Evolutionary conservation across 352 stramenopile genomes (phyloP).

Genomic region (Pythium utonaiense): DNA sequence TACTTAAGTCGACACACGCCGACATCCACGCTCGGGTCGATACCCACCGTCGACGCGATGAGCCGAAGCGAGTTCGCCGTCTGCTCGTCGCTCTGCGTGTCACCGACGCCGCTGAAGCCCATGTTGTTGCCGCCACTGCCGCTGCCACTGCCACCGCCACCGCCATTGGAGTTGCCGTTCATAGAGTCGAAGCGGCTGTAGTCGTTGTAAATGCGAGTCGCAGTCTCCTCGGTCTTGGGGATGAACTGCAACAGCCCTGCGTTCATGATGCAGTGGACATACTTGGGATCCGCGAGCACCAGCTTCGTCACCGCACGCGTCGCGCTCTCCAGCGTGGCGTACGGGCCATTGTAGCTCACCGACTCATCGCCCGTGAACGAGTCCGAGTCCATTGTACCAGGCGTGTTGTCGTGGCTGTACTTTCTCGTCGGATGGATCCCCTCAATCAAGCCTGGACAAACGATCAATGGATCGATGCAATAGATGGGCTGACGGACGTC

Average conservation of each 20-base stretch:
- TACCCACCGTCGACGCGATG: neutral
- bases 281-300: conserved; percentile 34
- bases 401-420: too few species aligned
- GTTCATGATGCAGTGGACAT: conserved; percentile 66
- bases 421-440: too few species aligned
- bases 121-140: neutral
- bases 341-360: too few species aligned
- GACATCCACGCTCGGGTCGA: conserved; percentile 8
- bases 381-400: too few species aligned
- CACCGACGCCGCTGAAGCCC: neutral
- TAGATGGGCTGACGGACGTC: too few species aligned
- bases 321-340: too few species aligned
- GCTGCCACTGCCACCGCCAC: neutral
- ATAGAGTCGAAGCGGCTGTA: neutral
- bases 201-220: neutral
- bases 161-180: too few species aligned
- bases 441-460: too few species aligned
- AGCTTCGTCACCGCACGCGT: conserved; percentile 37
- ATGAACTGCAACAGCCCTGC: conserved; percentile 48
- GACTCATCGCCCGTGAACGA: too few species aligned
- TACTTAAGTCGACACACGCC: neutral
- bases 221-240: neutral
- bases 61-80: neutral
- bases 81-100: neutral
- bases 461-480: neutral